Conservation (phyloP, 768 basidiomycete species). For the Russula emetica region DNA sequence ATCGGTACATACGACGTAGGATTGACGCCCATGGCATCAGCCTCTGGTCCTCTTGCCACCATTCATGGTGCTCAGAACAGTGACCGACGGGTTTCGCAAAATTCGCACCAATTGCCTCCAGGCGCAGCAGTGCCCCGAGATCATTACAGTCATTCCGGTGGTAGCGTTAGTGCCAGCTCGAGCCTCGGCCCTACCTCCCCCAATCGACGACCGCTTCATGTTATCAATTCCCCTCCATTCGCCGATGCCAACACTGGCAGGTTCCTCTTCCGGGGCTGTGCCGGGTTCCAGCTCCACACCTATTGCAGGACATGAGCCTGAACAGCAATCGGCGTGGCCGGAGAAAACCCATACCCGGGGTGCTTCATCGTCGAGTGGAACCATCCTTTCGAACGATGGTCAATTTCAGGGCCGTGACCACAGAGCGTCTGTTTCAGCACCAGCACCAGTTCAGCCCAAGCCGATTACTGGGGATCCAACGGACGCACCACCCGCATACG, state of each 20-base stretch:
- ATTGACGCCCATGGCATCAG: neutral
- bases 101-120: conserved; percentile 10
- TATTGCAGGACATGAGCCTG: neutral
- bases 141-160: neutral
- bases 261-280: neutral
- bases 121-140: conserved; percentile 16
- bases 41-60: neutral
- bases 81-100: conserved; percentile 1
- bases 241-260: neutral
- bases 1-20: conserved; percentile 4
- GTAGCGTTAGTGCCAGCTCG: neutral
- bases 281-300: neutral
- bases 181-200: conserved; percentile 6
- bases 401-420: conserved; percentile 1
- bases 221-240: conserved; percentile 14
- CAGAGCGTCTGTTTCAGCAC: neutral
- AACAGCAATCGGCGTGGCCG: neutral
- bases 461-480: neutral
- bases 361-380: neutral
- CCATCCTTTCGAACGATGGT: conserved; percentile 5
- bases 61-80: neutral
- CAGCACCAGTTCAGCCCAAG: neutral
- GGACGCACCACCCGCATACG: conserved; percentile 21
- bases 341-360: conserved; percentile 6
- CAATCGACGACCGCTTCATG: conserved; percentile 12